A percentile compares a stretch with the other conserved stretches of the same genome.
Evolutionary conservation across 805 yeast genomes (phyloP).

Genomic region (Yarrowia deformans): DNA sequence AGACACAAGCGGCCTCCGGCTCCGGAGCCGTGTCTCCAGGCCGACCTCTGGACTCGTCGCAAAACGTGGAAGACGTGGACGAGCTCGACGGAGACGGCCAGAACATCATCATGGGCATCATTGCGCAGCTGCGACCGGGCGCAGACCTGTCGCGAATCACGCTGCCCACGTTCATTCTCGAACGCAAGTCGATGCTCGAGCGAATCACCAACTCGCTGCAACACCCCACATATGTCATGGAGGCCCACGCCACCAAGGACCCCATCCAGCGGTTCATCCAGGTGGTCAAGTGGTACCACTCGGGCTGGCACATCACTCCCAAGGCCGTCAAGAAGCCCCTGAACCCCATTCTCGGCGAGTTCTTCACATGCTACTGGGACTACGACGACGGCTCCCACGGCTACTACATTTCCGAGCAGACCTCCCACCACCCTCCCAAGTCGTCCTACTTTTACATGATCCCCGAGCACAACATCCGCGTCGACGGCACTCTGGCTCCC

Average conservation of each 20-base stretch:
- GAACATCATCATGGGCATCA: constrained; percentile 83
- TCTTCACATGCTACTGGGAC: constrained; percentile 93
- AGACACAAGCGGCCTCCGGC: constrained; percentile 11
- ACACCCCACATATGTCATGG: constrained; percentile 72
- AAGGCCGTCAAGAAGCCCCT: constrained; percentile 97
- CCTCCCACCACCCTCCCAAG: constrained; percentile 98
- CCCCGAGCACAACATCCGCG: constrained; percentile 80
- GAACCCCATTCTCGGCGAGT: constrained; percentile 93
- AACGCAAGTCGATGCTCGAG: constrained; percentile 94
- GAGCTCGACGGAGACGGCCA: constrained; percentile 92
- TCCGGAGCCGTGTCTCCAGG: constrained; percentile 13
- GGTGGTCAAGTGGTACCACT: constrained; percentile 86
- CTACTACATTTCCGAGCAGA: constrained; percentile 89
- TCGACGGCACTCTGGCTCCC: constrained; percentile 89
- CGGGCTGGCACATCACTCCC: constrained; percentile 98
- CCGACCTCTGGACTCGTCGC: constrained; percentile 13
- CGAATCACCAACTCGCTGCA: constrained; percentile 88
- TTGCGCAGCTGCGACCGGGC: constrained; percentile 91
- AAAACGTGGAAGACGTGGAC: constrained; percentile 66
- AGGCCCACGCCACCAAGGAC: constrained; percentile 68
- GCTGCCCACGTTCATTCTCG: constrained; percentile 92
- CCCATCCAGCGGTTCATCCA: constrained; percentile 72
- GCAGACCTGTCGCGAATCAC: constrained; percentile 89
- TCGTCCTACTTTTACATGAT: constrained; percentile 88
- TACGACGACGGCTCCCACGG: constrained; percentile 73